Evolutionary conservation across 306 rosid species (phyloP), one percentile per base, ranked within the genome.

Genomic region (Trifolium repens): DNA sequence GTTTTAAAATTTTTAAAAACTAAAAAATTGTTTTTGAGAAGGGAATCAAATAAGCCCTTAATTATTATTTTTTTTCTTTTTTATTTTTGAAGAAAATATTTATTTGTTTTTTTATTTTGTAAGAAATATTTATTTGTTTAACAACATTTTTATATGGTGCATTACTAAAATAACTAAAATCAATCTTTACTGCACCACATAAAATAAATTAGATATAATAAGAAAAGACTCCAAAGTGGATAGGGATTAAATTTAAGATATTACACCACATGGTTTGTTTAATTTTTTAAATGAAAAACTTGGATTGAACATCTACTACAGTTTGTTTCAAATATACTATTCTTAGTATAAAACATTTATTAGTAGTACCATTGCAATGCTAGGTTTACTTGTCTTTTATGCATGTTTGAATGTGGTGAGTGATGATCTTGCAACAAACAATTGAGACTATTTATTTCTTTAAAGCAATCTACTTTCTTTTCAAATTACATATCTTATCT

Each of bases 361-460:
- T 14, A 58, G n/a, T 40, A 8, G 46, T 49, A 62, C 16, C 19
- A 8, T 11, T 69, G 75, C 32, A 46, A 43, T 57, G 35, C 34
- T 30, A 8, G 49, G 52, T 35, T 37, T 50, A 19, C 64, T 65
- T 65, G 44, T 52, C 72, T 65, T 39, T 75, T 72, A 73, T 55
- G 71, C 63, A 52, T 64, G 76, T 68, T 74, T 80, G 64, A 61
- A 35, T 46, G 57, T 37, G 55, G 40, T 59, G 27, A 75, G 16
- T 69, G 16, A 52, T 61, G 53, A 50, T 69, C 69, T 61, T 52
- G 19, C 73, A 17, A 50, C 65, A 74, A 50, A 30, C 35, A 63
- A 17, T 7, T 39, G 50, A 59, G 66, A 19, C 44, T 69, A 13
- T 69, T 69, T 35, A 9, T 50, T 67, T 67, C 30, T n/a, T 3